Evolutionary conservation across 345 rosid genomes (phyloP).

Genomic region (Mangifera indica): DNA sequence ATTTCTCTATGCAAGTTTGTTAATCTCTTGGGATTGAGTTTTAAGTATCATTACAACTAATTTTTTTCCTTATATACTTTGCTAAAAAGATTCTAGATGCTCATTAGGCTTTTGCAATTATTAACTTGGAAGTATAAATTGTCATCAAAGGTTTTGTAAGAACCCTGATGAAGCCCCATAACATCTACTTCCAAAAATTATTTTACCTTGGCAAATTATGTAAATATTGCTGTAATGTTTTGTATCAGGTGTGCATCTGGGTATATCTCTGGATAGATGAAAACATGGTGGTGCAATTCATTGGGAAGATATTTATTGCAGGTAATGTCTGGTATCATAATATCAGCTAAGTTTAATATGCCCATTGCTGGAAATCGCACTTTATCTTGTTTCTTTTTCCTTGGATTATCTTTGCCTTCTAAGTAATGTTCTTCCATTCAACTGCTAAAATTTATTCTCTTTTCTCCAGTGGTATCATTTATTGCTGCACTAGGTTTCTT

Average conservation of each 20-base stretch:
- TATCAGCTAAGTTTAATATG: conserved; percentile 18
- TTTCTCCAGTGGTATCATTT: conserved; percentile 72
- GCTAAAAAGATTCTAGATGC: conserved; percentile 6
- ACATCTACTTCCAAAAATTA: neutral
- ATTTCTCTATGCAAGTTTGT: neutral
- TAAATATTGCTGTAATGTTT: conserved; percentile 23
- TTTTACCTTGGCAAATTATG: neutral
- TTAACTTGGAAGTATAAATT: neutral
- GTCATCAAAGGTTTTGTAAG: neutral
- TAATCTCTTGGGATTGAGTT: neutral
- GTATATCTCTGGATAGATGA: conserved; percentile 76
- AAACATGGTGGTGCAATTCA: conserved; percentile 63
- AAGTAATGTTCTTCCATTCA: conserved; percentile 2
- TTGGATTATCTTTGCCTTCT: neutral
- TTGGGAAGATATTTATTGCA: conserved; percentile 85
- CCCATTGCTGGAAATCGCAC: conserved; percentile 8
- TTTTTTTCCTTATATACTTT: neutral
- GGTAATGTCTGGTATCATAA: conserved; percentile 43
- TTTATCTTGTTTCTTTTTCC: neutral
- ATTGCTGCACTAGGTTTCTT: conserved; percentile 90
- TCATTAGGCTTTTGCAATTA: neutral
- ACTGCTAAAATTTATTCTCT: conserved; percentile 1
- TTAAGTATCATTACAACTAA: neutral
- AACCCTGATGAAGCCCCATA: neutral
- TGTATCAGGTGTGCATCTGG: conserved; percentile 82